These are phyloP conservation scores for Populus tremula DNA, from an alignment of 345 rosid species.

Conservation along the genomic window DNA sequence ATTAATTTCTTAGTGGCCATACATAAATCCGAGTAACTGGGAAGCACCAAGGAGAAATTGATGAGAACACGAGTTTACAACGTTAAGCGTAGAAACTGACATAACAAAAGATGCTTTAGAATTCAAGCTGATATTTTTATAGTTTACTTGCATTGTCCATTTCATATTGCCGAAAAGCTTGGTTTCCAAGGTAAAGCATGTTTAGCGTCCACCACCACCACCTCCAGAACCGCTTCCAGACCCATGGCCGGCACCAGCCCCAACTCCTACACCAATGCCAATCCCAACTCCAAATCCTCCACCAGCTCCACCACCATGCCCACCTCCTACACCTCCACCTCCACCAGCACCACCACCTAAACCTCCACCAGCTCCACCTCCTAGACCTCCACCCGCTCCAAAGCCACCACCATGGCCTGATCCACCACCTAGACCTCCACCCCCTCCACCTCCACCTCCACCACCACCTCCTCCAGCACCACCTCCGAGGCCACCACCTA, in stretches of 20 bases:
- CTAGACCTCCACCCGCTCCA: slow-evolving; percentile 2
- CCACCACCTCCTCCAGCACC: slow-evolving; percentile 18
- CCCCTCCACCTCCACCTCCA: slow-evolving; percentile 6
- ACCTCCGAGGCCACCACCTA: slow-evolving; percentile 14
- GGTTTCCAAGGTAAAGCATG: background rate
- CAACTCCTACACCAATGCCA: background rate
- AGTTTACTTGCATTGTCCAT: background rate
- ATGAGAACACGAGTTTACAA: background rate
- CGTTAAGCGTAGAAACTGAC: background rate
- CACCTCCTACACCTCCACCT: background rate
- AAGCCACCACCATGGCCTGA: background rate
- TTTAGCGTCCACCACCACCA: background rate
- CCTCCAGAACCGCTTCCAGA: slow-evolving; percentile 13
- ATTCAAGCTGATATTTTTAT: background rate
- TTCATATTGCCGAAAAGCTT: background rate
- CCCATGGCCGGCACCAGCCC: background rate
- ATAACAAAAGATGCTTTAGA: background rate
- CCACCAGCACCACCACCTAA: slow-evolving; percentile 4
- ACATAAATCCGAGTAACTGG: no score
- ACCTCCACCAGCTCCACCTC: slow-evolving; percentile 9
- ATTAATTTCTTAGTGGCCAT: no score
- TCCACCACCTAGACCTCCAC: slow-evolving; percentile 3
- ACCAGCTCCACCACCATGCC: slow-evolving; percentile 2
- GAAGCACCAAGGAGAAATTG: no score
- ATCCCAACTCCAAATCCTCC: slow-evolving; percentile 9